A percentile compares a stretch with the other conserved stretches of the same genome.
Evolutionary conservation across 2,329 filamentous ascomycete genomes (phyloP).

Genomic region (Cercospora zeae-maydis): DNA sequence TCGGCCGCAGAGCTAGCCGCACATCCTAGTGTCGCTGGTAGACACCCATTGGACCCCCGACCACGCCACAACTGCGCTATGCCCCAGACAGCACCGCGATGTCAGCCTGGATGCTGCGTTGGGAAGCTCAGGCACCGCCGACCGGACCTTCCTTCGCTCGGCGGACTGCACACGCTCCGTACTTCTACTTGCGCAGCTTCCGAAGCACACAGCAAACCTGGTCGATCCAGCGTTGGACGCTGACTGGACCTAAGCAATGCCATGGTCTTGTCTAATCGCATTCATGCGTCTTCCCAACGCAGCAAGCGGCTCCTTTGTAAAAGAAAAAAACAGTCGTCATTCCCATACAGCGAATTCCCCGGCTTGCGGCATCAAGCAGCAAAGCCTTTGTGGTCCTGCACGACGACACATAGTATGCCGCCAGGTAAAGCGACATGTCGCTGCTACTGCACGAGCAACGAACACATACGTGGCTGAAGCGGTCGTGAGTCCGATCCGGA

Average conservation of each 20-base stretch:
- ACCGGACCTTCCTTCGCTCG: neutral
- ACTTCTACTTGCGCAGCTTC: neutral
- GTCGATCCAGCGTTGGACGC: neutral
- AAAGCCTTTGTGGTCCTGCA: neutral
- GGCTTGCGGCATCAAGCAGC: neutral
- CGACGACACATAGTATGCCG: neutral
- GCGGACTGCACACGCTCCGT: neutral
- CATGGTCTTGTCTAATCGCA: neutral
- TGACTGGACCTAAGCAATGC: neutral
- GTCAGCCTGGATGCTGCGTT: neutral
- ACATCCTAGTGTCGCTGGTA: neutral
- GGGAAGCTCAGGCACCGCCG: neutral
- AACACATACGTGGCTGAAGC: neutral
- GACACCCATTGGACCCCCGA: neutral
- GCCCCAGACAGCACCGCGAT: neutral
- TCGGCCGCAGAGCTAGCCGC: slow-evolving; percentile 35
- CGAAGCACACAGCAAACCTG: neutral
- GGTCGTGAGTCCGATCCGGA: neutral
- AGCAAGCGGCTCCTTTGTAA: neutral
- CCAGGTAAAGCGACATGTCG: neutral
- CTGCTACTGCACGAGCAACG: neutral
- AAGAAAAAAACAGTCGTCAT: neutral
- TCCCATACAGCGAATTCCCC: neutral
- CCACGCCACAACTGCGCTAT: neutral
- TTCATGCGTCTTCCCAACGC: neutral